These are phyloP conservation scores for Chrysanthemum lavandulifolium DNA, from an alignment of 129 eudicot species.

Conservation along the genomic window DNA sequence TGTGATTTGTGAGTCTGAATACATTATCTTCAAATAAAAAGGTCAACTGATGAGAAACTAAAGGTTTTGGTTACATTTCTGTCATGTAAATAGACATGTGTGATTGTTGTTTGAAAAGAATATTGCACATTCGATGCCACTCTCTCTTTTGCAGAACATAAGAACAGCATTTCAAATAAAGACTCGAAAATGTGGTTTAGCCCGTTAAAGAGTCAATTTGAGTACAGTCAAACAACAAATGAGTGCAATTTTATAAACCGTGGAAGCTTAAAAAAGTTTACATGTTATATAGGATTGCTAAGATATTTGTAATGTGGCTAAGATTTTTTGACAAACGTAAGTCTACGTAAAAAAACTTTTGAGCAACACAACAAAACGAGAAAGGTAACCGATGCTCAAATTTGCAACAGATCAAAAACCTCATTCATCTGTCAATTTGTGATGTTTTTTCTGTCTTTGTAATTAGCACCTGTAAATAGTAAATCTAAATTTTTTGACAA, in stretches of 20 bases:
- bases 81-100: no score
- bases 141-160: no score
- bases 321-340: background rate
- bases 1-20: no score
- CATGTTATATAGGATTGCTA: no score
- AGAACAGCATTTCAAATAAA: background rate
- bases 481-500: conserved; percentile 11
- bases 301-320: background rate
- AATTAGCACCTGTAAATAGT: conserved; percentile 28
- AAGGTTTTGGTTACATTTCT: no score
- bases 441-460: conserved; percentile 37
- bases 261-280: background rate
- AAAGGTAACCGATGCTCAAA: conserved; percentile 4
- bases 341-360: background rate
- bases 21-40: no score
- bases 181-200: background rate
- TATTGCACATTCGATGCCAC: no score
- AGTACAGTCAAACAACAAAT: background rate
- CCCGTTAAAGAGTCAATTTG: background rate
- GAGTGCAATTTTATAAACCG: background rate
- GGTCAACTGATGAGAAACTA: no score
- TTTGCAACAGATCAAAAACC: conserved; percentile 15
- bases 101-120: no score
- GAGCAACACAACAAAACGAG: background rate
- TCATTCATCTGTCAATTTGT: conserved; percentile 14